These are phyloP conservation scores for Filobasidium floriforme DNA, from an alignment of 768 basidiomycete species.

Conservation along the genomic window DNA sequence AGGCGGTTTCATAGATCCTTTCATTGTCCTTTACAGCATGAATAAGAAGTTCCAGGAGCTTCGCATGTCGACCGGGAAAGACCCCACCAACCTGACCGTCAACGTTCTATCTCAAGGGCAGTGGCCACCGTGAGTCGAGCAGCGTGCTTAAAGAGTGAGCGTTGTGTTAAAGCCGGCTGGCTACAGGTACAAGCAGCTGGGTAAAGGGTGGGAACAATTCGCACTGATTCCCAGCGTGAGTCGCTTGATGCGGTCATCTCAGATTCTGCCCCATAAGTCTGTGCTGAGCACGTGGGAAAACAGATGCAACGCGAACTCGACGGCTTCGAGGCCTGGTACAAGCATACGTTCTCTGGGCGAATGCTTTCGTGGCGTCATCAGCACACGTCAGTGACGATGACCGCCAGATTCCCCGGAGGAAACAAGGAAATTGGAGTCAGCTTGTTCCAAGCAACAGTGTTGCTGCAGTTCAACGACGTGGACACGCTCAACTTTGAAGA, in stretches of 20 bases:
- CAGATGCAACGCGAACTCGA: conserved; percentile 69
- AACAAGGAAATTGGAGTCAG: conserved; percentile 83
- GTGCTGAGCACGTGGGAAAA: conserved; percentile 24
- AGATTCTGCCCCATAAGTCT: background rate
- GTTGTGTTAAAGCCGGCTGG: conserved; percentile 10
- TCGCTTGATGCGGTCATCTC: background rate
- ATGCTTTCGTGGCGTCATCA: conserved; percentile 78
- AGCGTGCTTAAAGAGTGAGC: background rate
- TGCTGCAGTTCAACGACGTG: conserved; percentile 75
- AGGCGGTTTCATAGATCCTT: background rate
- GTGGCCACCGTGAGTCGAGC: conserved; percentile 62
- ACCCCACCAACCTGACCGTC: conserved; percentile 54
- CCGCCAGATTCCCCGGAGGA: conserved; percentile 54
- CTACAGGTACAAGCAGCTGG: conserved; percentile 47
- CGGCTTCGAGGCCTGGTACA: conserved; percentile 64
- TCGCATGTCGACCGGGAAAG: conserved; percentile 15
- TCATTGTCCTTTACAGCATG: conserved; percentile 20
- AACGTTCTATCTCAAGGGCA: conserved; percentile 80
- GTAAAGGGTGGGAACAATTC: conserved; percentile 15
- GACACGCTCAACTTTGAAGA: conserved; percentile 58
- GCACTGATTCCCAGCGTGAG: conserved; percentile 9
- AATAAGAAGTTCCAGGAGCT: conserved; percentile 19
- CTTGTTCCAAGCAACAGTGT: conserved; percentile 78
- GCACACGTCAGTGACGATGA: conserved; percentile 72
- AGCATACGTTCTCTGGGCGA: conserved; percentile 64